Evolutionary conservation across 768 basidiomycete species (phyloP).

Genomic region (Suillus subaureus): DNA sequence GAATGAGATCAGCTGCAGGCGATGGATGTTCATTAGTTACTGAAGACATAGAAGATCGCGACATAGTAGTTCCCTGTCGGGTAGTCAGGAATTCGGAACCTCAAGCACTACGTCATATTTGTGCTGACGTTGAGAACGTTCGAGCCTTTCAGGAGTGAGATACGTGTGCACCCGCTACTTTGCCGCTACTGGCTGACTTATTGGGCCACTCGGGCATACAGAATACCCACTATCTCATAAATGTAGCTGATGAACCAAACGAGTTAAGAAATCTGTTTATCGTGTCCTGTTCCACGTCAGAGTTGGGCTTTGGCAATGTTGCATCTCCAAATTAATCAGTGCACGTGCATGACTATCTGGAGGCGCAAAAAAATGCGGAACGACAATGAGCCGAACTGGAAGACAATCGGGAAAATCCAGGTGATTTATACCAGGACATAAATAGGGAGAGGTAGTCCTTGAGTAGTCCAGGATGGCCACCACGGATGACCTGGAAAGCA

Average conservation of each 20-base stretch:
- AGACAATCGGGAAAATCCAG: background rate
- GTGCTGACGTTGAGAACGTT: too few relatives aligned
- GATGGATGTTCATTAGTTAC: too few relatives aligned
- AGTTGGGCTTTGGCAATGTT: background rate
- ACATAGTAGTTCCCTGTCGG: too few relatives aligned
- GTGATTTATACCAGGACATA: background rate
- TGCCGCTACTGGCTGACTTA: too few relatives aligned
- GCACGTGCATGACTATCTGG: background rate
- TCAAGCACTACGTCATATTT: too few relatives aligned
- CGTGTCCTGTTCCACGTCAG: background rate
- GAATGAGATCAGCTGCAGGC: conserved; percentile 11
- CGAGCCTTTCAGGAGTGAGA: too few relatives aligned
- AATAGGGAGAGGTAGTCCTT: background rate
- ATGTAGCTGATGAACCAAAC: background rate
- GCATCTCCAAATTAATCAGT: background rate
- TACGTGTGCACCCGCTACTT: too few relatives aligned
- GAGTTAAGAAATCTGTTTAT: background rate
- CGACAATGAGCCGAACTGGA: background rate
- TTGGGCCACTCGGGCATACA: too few relatives aligned
- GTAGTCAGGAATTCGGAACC: too few relatives aligned
- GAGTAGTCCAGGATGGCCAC: background rate
- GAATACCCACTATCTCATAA: background rate
- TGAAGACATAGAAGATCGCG: too few relatives aligned
- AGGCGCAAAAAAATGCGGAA: background rate
- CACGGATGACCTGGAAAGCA: background rate